Conservation (phyloP, 768 basidiomycete genomes). For the Ramaria sp. region DNA sequence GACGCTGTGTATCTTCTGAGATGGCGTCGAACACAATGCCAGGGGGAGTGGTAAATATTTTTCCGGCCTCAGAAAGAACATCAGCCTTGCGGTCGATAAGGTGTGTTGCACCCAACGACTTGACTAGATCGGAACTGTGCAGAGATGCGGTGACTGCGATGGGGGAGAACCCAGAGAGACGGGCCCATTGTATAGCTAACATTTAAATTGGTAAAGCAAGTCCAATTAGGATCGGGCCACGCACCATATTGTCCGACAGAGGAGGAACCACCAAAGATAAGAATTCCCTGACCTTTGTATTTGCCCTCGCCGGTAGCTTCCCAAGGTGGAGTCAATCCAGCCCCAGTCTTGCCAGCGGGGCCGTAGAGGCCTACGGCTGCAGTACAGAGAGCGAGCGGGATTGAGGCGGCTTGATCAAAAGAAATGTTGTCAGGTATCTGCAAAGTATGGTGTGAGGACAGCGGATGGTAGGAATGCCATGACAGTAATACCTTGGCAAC, state of each 20-base stretch:
- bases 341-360: constrained; percentile 21
- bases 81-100: constrained; percentile 21
- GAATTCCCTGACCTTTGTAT: constrained; percentile 32
- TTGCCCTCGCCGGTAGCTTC: constrained; percentile 24
- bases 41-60: constrained; percentile 15
- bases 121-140: constrained; percentile 26
- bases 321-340: constrained; percentile 28
- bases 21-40: constrained; percentile 22
- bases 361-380: constrained; percentile 41
- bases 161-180: constrained; percentile 29
- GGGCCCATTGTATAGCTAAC: constrained; percentile 29
- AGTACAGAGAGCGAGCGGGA: constrained; percentile 41
- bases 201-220: background rate
- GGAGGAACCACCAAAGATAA: constrained; percentile 38
- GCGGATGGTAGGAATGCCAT: background rate
- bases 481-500: constrained; percentile 30
- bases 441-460: background rate
- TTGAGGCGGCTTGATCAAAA: constrained; percentile 37
- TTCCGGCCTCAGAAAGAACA: constrained; percentile 1
- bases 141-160: constrained; percentile 26
- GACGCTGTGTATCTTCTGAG: constrained; percentile 28
- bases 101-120: constrained; percentile 24
- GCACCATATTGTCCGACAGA: constrained; percentile 42
- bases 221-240: constrained; percentile 5
- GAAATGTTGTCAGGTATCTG: constrained; percentile 37